phyloP scores from a whole-genome alignment of 306 rosid genomes.

The Ceratonia siliqua region DNA sequence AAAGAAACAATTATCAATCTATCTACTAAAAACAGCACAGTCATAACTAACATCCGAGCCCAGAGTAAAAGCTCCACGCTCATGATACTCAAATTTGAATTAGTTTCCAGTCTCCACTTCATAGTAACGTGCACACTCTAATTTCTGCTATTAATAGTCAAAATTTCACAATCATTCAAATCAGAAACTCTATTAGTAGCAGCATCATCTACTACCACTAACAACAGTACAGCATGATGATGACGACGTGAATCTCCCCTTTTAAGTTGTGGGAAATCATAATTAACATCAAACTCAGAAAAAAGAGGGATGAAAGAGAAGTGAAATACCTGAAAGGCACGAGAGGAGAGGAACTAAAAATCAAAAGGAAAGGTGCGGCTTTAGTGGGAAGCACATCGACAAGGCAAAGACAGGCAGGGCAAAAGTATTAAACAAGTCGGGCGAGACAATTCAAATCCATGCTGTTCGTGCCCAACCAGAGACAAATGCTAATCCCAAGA shows the following conservation, averaged over 20 bases:
- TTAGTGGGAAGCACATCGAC: constrained; percentile 39
- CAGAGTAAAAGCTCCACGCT: constrained; percentile 3
- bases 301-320: not conserved
- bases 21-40: constrained; percentile 27
- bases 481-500: constrained; percentile 70
- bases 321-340: constrained; percentile 30
- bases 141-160: not conserved
- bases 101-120: constrained; percentile 19
- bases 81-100: constrained; percentile 19
- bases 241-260: not conserved
- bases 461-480: constrained; percentile 39
- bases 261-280: not conserved
- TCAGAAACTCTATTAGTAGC: constrained; percentile 15
- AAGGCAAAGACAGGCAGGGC: not conserved
- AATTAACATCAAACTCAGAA: not conserved
- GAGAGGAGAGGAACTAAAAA: not conserved
- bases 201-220: constrained; percentile 29
- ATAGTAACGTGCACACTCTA: constrained; percentile 20
- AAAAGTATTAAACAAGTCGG: constrained; percentile 25
- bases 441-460: constrained; percentile 31
- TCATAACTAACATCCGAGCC: constrained; percentile 13
- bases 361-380: not conserved
- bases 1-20: constrained; percentile 14
- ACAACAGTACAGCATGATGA: constrained; percentile 24
- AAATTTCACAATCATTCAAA: constrained; percentile 25